Percentiles rank a stretch among this genome's conserved stretches.
Evolutionary conservation across 331 rosid species (phyloP).

Genomic region (Prunus yedoensis): DNA sequence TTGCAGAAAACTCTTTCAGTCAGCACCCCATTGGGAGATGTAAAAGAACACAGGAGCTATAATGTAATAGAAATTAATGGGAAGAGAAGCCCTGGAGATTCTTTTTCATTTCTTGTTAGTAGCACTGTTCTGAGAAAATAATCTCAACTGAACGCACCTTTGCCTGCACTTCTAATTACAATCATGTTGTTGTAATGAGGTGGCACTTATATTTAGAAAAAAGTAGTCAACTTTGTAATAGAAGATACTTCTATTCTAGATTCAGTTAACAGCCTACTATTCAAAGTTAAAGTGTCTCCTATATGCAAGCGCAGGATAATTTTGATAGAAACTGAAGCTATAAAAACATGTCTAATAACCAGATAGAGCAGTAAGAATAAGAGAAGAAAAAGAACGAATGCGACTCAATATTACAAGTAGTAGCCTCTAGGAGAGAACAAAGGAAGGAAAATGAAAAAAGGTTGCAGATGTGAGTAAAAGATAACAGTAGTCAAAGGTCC

Average conservation of each 20-base stretch:
- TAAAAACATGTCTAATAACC: not conserved
- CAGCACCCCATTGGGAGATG: too few relatives aligned
- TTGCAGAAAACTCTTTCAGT: too few relatives aligned
- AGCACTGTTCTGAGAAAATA: too few relatives aligned
- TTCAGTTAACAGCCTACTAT: not conserved
- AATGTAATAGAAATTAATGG: too few relatives aligned
- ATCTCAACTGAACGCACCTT: too few relatives aligned
- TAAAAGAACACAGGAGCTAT: too few relatives aligned
- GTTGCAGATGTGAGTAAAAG: not conserved
- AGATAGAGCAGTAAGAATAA: not conserved
- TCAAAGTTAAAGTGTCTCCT: not conserved
- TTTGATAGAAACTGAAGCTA: not conserved
- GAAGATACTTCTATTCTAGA: not conserved
- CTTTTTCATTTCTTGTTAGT: not conserved
- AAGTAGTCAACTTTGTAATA: not conserved
- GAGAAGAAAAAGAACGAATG: not conserved
- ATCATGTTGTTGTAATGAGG: not conserved
- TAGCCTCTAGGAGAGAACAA: not conserved
- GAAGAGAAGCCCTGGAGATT: not conserved
- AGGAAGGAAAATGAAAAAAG: not conserved
- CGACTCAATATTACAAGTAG: not conserved
- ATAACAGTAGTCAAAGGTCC: slow-evolving; percentile 10
- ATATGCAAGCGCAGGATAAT: not conserved
- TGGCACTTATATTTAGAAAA: not conserved
- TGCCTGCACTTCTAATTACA: too few relatives aligned